A percentile compares a stretch with the other conserved stretches of the same genome.
Conservation (phyloP, 306 rosid species). For the Coriaria nepalensis region DNA sequence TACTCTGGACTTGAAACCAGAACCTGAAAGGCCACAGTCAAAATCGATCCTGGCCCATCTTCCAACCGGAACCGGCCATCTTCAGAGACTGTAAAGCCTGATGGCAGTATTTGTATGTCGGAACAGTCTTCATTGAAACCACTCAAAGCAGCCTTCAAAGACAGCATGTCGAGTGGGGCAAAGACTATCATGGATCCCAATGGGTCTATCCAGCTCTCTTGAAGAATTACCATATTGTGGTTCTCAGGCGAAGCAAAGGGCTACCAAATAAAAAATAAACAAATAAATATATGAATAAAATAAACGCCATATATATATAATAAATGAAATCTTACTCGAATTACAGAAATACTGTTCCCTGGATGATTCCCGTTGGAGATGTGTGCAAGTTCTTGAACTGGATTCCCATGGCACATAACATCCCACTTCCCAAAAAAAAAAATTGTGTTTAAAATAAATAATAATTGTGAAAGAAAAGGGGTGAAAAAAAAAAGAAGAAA, state of each 20-base stretch:
- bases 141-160: conserved; percentile 10
- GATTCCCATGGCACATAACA: conserved; percentile 25
- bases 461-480: no score
- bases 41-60: conserved; percentile 27
- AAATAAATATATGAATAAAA: no score
- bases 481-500: no score
- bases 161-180: conserved; percentile 30
- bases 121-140: conserved; percentile 45
- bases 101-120: conserved; percentile 37
- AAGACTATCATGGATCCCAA: conserved; percentile 33
- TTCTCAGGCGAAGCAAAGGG: conserved; percentile 27
- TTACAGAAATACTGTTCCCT: conserved; percentile 33
- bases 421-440: no score
- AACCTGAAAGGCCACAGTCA: conserved; percentile 41
- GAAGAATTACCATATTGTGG: conserved; percentile 30
- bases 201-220: conserved; percentile 40
- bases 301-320: no score
- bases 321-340: conserved; percentile 28
- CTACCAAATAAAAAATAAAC: conserved; percentile 34
- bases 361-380: conserved; percentile 38
- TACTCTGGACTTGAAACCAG: conserved; percentile 12
- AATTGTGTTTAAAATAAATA: no score
- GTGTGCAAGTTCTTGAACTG: conserved; percentile 27
- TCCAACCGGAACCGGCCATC: conserved; percentile 20
- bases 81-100: conserved; percentile 40